These are phyloP conservation scores for Naganishia antarctica DNA, from an alignment of 768 basidiomycete species.

Conservation along the genomic window DNA sequence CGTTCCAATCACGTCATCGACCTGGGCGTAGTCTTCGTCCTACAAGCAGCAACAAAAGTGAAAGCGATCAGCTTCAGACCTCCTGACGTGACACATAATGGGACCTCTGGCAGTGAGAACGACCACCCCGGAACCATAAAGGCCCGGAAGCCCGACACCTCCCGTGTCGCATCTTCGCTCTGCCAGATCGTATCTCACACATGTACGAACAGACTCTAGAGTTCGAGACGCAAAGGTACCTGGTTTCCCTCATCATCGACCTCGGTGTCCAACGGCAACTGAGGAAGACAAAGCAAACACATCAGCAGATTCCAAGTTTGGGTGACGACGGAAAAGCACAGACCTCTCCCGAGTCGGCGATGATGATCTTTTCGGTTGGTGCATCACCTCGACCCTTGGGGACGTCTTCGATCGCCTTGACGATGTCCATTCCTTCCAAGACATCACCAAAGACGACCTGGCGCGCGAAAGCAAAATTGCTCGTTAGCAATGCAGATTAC, in stretches of 20 bases:
- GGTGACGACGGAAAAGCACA: conserved; percentile 27
- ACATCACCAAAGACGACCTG: conserved; percentile 92
- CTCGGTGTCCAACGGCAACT: conserved; percentile 53
- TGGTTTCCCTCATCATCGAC: conserved; percentile 62
- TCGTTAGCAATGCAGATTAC: neutral
- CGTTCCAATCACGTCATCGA: conserved; percentile 1
- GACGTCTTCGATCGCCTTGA: conserved; percentile 67
- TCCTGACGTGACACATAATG: neutral
- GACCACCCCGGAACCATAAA: no score
- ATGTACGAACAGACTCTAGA: conserved; percentile 54
- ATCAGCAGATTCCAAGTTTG: neutral
- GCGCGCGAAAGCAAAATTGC: neutral
- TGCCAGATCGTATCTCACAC: conserved; percentile 18
- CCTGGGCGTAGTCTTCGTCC: neutral
- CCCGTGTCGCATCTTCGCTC: neutral
- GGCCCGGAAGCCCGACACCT: no score
- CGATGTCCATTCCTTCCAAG: conserved; percentile 84
- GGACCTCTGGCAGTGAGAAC: neutral
- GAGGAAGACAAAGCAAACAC: neutral
- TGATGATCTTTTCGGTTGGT: conserved; percentile 70
- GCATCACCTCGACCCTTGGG: conserved; percentile 66
- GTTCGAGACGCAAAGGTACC: conserved; percentile 93
- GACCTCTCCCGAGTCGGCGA: conserved; percentile 85
- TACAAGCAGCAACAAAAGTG: neutral
- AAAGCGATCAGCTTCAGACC: neutral